These are phyloP conservation scores for Talaromyces piceae DNA, from an alignment of 2,329 filamentous ascomycete species.

Conservation along the genomic window DNA sequence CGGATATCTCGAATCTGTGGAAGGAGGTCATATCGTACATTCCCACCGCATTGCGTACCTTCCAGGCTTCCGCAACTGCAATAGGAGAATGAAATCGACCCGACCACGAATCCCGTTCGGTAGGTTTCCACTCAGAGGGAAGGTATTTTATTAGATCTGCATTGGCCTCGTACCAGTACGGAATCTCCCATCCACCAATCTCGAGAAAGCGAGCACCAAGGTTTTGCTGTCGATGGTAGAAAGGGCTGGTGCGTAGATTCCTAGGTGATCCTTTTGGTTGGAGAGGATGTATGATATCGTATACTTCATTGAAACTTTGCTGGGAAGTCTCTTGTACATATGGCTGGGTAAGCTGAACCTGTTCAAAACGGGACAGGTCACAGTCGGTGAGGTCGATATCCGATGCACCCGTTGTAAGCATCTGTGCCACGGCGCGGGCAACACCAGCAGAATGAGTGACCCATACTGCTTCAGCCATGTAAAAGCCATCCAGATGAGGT, in stretches of 20 bases:
- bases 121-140: constrained; percentile 48
- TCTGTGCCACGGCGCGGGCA: constrained; percentile 52
- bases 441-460: constrained; percentile 60
- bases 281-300: constrained; percentile 57
- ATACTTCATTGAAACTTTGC: constrained; percentile 58
- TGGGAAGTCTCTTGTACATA: constrained; percentile 54
- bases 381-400: constrained; percentile 52
- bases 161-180: constrained; percentile 56
- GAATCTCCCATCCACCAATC: constrained; percentile 57
- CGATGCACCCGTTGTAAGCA: constrained; percentile 50
- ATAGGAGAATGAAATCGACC: constrained; percentile 51
- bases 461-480: constrained; percentile 59
- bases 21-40: constrained; percentile 59
- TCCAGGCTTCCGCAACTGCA: constrained; percentile 56
- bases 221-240: constrained; percentile 47
- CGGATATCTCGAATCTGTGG: constrained; percentile 51
- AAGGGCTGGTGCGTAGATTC: constrained; percentile 53
- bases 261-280: constrained; percentile 52
- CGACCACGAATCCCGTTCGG: constrained; percentile 54
- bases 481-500: constrained; percentile 54
- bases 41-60: constrained; percentile 54
- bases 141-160: constrained; percentile 44
- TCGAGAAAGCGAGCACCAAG: constrained; percentile 46
- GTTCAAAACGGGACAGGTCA: constrained; percentile 54
- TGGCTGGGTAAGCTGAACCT: constrained; percentile 48